phyloP scores from a whole-genome alignment of 805 yeast genomes.

The Saccharomycopsis lassenensis region DNA sequence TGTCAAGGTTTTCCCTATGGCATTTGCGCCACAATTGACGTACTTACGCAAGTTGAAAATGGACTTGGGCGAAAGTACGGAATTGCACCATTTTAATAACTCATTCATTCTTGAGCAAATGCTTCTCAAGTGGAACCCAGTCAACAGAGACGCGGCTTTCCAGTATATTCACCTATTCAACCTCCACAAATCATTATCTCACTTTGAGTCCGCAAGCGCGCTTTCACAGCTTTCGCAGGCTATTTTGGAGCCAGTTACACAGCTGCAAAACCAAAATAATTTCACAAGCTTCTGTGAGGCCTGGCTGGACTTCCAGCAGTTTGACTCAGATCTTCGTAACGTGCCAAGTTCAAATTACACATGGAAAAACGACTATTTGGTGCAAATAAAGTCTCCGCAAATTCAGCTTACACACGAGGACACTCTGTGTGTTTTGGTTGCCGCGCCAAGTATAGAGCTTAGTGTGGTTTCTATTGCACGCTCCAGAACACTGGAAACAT shows the following conservation, averaged over 20 bases:
- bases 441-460: slow-evolving; percentile 61
- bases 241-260: too few species aligned
- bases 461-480: slow-evolving; percentile 53
- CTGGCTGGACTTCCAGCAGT: too few species aligned
- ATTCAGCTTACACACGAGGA: slow-evolving; percentile 53
- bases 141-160: slow-evolving; percentile 50
- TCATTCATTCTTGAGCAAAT: slow-evolving; percentile 64
- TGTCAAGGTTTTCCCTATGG: slow-evolving; percentile 47
- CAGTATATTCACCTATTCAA: slow-evolving; percentile 44
- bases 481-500: slow-evolving; percentile 15
- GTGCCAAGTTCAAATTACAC: slow-evolving; percentile 28
- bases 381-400: slow-evolving; percentile 72
- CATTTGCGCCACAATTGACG: slow-evolving; percentile 58
- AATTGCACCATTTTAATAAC: slow-evolving; percentile 46
- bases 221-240: too few species aligned
- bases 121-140: slow-evolving; percentile 70
- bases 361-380: slow-evolving; percentile 44
- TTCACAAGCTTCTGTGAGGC: too few species aligned
- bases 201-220: slow-evolving; percentile 38
- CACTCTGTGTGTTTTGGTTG: slow-evolving; percentile 50
- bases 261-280: too few species aligned
- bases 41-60: slow-evolving; percentile 52
- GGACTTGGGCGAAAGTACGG: too few species aligned
- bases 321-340: slow-evolving; percentile 39
- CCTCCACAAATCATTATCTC: slow-evolving; percentile 32